Conservation (phyloP, 495 filamentous ascomycete species). For the Aspergillus coremiiformis region DNA sequence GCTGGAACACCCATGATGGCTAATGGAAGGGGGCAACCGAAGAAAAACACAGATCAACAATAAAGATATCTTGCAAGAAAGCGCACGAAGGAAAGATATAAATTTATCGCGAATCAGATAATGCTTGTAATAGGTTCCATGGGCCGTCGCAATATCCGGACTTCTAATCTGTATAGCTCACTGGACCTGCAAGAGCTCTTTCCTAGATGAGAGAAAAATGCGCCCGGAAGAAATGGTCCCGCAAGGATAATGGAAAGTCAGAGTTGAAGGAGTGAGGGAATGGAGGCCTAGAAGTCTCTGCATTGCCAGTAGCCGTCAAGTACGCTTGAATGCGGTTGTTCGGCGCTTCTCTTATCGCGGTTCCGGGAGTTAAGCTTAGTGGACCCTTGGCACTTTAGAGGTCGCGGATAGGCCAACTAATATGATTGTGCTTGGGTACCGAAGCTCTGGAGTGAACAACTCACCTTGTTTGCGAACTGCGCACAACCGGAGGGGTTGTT, state of each 20-base stretch:
- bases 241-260: background rate
- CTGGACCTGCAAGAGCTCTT: background rate
- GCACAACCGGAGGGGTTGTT: background rate
- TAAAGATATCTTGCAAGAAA: background rate
- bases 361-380: conserved; percentile 12
- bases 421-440: background rate
- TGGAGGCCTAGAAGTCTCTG: conserved; percentile 14
- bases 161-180: background rate
- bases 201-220: background rate
- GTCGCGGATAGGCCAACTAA: background rate
- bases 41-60: background rate
- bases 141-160: background rate
- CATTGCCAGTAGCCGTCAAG: background rate
- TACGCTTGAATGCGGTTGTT: background rate
- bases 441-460: conserved; percentile 16
- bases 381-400: background rate
- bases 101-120: background rate
- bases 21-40: conserved; percentile 16
- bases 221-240: background rate
- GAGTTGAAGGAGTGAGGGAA: background rate
- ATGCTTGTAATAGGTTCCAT: conserved; percentile 12
- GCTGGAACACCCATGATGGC: conserved; percentile 87
- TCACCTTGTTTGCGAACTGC: conserved; percentile 4
- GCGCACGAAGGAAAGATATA: background rate
- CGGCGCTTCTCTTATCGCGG: conserved; percentile 24